Percentiles rank a stretch among this genome's conserved stretches.
phyloP scores from a whole-genome alignment of 306 rosid genomes.

The Lathyrus oleraceus region DNA sequence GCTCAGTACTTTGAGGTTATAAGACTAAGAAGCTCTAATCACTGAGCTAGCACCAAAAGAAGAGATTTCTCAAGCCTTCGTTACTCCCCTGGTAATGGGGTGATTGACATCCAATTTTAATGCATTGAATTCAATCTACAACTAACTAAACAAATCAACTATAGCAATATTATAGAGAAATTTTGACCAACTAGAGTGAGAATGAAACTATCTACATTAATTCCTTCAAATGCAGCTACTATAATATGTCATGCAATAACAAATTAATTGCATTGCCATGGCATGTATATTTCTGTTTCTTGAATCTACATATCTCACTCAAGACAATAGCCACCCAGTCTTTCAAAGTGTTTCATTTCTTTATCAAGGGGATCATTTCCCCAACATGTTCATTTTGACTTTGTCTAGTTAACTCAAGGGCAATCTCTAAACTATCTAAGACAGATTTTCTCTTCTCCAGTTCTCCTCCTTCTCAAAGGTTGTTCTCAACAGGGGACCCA shows the following conservation, averaged over 20 bases:
- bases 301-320: slow-evolving; percentile 42
- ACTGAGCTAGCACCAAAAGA: background rate
- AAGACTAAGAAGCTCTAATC: no score
- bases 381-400: slow-evolving; percentile 35
- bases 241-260: slow-evolving; percentile 5
- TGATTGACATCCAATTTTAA: slow-evolving; percentile 17
- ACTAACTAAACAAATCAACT: slow-evolving; percentile 13
- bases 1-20: no score
- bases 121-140: slow-evolving; percentile 26
- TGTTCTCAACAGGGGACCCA: slow-evolving; percentile 74
- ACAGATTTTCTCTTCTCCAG: slow-evolving; percentile 44
- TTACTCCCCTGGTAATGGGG: background rate
- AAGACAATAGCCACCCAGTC: slow-evolving; percentile 66
- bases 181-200: slow-evolving; percentile 20
- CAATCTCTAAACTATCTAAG: slow-evolving; percentile 35
- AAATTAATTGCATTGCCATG: slow-evolving; percentile 7
- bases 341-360: slow-evolving; percentile 68
- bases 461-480: slow-evolving; percentile 49
- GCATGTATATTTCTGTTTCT: slow-evolving; percentile 5
- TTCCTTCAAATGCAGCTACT: slow-evolving; percentile 14
- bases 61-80: background rate
- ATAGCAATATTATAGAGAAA: slow-evolving; percentile 2
- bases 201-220: background rate
- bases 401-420: slow-evolving; percentile 37
- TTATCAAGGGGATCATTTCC: slow-evolving; percentile 45